A percentile compares a stretch with the other conserved stretches of the same genome.
Conservation (phyloP, 1,284 basidiomycete genomes). For the Boletus smithii region DNA sequence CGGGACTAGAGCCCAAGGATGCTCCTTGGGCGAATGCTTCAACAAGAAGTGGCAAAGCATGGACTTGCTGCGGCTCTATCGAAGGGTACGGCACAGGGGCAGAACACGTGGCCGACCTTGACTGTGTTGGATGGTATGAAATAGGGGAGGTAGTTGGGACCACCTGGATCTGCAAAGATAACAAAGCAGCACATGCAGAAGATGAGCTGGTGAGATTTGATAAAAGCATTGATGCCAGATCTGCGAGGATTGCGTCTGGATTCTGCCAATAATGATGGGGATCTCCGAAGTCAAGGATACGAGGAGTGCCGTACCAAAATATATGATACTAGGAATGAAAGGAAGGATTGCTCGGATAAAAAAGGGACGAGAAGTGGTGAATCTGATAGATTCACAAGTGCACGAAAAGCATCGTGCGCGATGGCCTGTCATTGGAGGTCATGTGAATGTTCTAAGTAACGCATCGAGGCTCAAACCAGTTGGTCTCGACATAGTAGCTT, state of each 20-base stretch:
- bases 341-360: conserved; percentile 73
- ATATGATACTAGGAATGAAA: conserved; percentile 86
- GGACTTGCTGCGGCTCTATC: conserved; percentile 52
- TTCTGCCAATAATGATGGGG: conserved; percentile 51
- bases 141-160: conserved; percentile 41
- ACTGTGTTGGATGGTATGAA: conserved; percentile 67
- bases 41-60: conserved; percentile 73
- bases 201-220: conserved; percentile 90
- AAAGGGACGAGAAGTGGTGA: conserved; percentile 67
- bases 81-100: conserved; percentile 62
- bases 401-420: conserved; percentile 93
- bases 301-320: conserved; percentile 70
- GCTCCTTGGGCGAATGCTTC: conserved; percentile 85
- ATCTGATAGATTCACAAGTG: conserved; percentile 92
- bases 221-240: conserved; percentile 94
- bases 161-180: conserved; percentile 67
- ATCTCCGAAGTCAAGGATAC: conserved; percentile 11
- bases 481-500: conserved; percentile 87
- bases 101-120: conserved; percentile 68
- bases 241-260: conserved; percentile 84
- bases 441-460: conserved; percentile 13
- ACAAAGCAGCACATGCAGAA: conserved; percentile 62
- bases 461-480: conserved; percentile 47
- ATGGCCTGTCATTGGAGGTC: conserved; percentile 55
- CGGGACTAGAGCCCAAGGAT: conserved; percentile 43